A percentile compares a stretch with the other conserved stretches of the same genome.
Evolutionary conservation across 2,329 filamentous ascomycete genomes (phyloP).

Genomic region (Penicillium sp.): DNA sequence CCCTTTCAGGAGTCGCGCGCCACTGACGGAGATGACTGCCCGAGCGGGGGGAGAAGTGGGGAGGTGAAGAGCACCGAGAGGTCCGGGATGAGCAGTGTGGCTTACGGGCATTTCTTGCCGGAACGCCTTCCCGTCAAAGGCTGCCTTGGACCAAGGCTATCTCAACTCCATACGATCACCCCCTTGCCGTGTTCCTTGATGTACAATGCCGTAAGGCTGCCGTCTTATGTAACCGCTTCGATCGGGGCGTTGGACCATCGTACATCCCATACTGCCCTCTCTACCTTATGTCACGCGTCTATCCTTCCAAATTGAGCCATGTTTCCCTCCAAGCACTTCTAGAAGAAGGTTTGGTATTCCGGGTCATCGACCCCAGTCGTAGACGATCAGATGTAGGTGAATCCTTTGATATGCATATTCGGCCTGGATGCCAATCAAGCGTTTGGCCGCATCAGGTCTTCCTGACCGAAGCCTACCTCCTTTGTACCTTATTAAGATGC

Average conservation of each 20-base stretch:
- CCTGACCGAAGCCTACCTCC: background rate
- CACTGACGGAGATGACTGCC: background rate
- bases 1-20: background rate
- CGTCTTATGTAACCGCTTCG: background rate
- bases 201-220: background rate
- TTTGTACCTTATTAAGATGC: background rate
- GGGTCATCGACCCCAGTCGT: background rate
- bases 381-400: background rate
- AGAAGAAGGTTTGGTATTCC: background rate
- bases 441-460: background rate
- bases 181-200: background rate
- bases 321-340: no score
- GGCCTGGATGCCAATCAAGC: background rate
- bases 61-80: background rate
- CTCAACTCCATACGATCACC: background rate
- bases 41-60: background rate
- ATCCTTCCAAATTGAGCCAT: background rate
- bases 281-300: background rate
- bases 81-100: background rate
- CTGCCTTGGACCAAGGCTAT: background rate
- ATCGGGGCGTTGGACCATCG: background rate
- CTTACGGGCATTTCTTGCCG: background rate
- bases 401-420: background rate
- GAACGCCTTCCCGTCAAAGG: background rate
- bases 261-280: background rate